Evolutionary conservation across 176 grass and related monocot species (phyloP).

Genomic region (Saccharum spontaneum): DNA sequence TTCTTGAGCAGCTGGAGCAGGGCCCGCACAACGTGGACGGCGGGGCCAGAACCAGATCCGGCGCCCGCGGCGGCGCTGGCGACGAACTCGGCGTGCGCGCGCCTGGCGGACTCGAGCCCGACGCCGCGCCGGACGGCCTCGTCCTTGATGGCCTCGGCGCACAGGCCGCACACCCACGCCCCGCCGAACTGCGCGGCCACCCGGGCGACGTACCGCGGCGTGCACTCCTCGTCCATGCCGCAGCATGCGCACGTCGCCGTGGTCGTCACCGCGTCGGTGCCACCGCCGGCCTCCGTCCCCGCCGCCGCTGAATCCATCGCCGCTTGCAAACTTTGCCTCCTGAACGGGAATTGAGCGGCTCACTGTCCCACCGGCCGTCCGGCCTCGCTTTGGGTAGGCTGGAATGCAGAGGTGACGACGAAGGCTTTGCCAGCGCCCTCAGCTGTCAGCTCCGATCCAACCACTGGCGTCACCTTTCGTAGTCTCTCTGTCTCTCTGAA

Average conservation of each 20-base stretch:
- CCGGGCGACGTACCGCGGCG: slow-evolving; percentile 45
- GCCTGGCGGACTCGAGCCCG: slow-evolving; percentile 43
- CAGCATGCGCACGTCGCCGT: slow-evolving; percentile 55
- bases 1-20: slow-evolving; percentile 58
- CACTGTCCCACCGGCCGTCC: too few relatives aligned
- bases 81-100: slow-evolving; percentile 51
- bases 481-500: too few relatives aligned
- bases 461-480: too few relatives aligned
- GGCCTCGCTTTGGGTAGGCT: not conserved
- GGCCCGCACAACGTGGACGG: slow-evolving; percentile 38
- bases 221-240: slow-evolving; percentile 66
- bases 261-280: not conserved
- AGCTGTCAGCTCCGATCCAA: too few relatives aligned
- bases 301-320: not conserved
- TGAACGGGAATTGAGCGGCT: not conserved
- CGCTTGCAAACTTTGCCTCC: not conserved
- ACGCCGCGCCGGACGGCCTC: slow-evolving; percentile 44
- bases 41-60: not conserved
- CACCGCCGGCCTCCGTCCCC: not conserved
- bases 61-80: not conserved
- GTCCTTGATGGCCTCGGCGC: slow-evolving; percentile 65
- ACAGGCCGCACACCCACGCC: slow-evolving; percentile 70
- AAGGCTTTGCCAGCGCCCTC: too few relatives aligned
- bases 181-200: slow-evolving; percentile 58
- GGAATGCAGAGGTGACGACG: not conserved